Evolutionary conservation across 2,329 filamentous ascomycete genomes (phyloP).

Genomic region (Paracorniculantispora psalliotae): DNA sequence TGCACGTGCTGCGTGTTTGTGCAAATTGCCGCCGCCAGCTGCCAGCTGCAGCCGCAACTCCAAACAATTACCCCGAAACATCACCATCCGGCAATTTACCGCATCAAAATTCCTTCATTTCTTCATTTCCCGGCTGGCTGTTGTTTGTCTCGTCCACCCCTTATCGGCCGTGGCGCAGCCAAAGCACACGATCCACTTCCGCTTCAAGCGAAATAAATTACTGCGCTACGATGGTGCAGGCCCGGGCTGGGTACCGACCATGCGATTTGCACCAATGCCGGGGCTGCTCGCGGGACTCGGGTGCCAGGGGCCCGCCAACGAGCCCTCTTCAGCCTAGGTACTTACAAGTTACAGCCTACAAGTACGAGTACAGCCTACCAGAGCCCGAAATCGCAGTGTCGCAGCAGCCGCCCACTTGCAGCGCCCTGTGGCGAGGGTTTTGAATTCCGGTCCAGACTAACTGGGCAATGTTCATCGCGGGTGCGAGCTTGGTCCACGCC

Average conservation of each 20-base stretch:
- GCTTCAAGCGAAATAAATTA: conserved; percentile 4
- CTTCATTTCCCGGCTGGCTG: neutral
- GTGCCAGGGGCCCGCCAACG: neutral
- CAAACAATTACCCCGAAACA: neutral
- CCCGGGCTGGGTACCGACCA: neutral
- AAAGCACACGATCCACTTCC: conserved; percentile 14
- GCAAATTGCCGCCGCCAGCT: neutral
- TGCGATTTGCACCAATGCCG: neutral
- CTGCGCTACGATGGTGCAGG: neutral
- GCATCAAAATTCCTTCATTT: neutral
- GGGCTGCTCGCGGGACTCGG: neutral
- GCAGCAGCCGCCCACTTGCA: neutral
- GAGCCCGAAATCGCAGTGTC: neutral
- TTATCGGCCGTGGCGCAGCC: conserved; percentile 3
- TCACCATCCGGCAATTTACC: neutral
- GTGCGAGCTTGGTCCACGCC: neutral
- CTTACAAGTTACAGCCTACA: no score
- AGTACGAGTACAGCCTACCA: neutral
- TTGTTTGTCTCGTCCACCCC: neutral
- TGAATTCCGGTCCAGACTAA: neutral
- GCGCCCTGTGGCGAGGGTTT: neutral
- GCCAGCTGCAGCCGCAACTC: neutral
- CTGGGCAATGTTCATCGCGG: neutral
- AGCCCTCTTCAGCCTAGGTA: neutral
- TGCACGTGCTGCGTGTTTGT: neutral